A percentile compares a stretch with the other conserved stretches of the same genome.
Conservation (phyloP, 371 early-diverging fungal genomes). For the Lichtheimia ramosa region DNA sequence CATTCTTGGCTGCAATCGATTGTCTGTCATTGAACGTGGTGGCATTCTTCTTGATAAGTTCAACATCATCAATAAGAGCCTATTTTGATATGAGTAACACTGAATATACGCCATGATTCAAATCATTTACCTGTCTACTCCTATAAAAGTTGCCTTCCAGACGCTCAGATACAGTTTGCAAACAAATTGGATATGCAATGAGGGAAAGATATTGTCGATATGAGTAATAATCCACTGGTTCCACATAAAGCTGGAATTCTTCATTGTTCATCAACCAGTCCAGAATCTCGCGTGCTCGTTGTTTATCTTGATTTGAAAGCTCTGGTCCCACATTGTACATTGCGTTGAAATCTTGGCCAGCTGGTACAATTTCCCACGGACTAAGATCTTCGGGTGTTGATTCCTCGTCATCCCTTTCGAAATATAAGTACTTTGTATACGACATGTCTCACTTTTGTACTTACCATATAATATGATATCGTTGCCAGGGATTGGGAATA, state of each 20-base stretch:
- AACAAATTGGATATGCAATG: constrained; percentile 73
- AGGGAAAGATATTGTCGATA: constrained; percentile 65
- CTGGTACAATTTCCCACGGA: constrained; percentile 60
- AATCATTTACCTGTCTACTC: constrained; percentile 41
- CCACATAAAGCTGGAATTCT: constrained; percentile 63
- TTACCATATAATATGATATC: constrained; percentile 57
- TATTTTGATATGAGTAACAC: constrained; percentile 11
- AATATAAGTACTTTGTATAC: neutral
- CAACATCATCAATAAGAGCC: constrained; percentile 69
- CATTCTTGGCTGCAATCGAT: constrained; percentile 58
- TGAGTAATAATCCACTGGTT: constrained; percentile 64
- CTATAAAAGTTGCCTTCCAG: constrained; percentile 63
- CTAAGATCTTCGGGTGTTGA: constrained; percentile 32
- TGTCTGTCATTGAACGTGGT: constrained; percentile 65
- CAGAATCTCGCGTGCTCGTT: constrained; percentile 39
- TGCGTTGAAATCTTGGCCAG: constrained; percentile 34
- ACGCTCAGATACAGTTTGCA: constrained; percentile 59
- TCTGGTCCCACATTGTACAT: constrained; percentile 28
- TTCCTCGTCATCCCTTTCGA: constrained; percentile 34
- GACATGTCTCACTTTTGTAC: neutral
- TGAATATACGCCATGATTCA: too few species aligned
- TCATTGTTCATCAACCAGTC: constrained; percentile 32
- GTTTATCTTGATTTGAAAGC: constrained; percentile 15
- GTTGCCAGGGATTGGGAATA: constrained; percentile 53
- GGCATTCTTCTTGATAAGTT: constrained; percentile 67